Base-by-base conservation (phyloP, 768 basidiomycete genomes). In the Trametes sanguinea region DNA sequence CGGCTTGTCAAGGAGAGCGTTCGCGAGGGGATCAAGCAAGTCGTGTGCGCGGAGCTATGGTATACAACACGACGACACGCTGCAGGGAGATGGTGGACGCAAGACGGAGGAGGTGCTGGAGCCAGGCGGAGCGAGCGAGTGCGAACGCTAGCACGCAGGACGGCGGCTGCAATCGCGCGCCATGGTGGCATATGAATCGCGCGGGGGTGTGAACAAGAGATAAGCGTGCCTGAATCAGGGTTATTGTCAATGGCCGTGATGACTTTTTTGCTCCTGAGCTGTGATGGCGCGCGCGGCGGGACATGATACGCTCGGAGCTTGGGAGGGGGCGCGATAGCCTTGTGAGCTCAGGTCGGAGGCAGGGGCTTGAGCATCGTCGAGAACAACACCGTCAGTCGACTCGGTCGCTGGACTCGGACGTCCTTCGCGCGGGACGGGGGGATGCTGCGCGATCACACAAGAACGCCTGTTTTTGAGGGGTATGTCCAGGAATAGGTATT, bases 161-260 rank as follows among this genome's bases (percentile, higher is more conserved):
- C 30, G 17, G 44, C 51, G 52, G 55, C 42, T 52, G 61, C 29
- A 47, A 40, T 46, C 45, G 32, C 51, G 52, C 47, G 35, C 22
- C 33, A 48, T 37, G 44, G 35, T 42, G 10, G 29, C 29, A 30
- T 50, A 14, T 50, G 48, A 32, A 53, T 40, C 55, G 57, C 37
- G 44, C 51, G 47, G 52, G 6, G 35, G 35, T 54, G 54, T 51
- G 58, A 58, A 60, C 53, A 29, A 35, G 48, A 60, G 57, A 55
- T 59, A 60, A 64, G 63, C 45, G 62, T 63, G 62, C 61, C 61
- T 63, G 56, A 54, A 45, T 43, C 44, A 63, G 43, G 10, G 11
- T 13, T 64, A 60, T 60, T 64, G 51, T 60, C 48, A 50, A 50
- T 29, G 14, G 13, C 30, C 17, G 29, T 35, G 43, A 50, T 43